These are phyloP conservation scores for Prillingera fragicola DNA, from an alignment of 1,284 basidiomycete genomes.

Conservation along the genomic window DNA sequence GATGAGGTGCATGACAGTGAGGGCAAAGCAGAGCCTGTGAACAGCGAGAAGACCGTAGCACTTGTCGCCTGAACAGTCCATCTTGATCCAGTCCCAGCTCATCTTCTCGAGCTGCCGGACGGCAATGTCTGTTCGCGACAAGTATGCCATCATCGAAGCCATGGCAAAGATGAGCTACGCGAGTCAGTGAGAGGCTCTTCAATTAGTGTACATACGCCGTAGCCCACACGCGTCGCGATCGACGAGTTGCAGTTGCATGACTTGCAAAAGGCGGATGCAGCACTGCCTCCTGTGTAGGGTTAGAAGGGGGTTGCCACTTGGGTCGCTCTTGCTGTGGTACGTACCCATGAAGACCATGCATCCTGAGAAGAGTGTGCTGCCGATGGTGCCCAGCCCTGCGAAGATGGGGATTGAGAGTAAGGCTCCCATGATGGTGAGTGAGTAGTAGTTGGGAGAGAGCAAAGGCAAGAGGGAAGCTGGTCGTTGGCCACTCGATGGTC, in stretches of 20 bases:
- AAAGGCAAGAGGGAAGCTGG: too few relatives aligned
- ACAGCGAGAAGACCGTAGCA: slow-evolving; percentile 98
- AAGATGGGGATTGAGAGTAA: slow-evolving; percentile 81
- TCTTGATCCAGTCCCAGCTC: slow-evolving; percentile 96
- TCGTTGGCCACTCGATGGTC: too few relatives aligned
- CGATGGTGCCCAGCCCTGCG: slow-evolving; percentile 66
- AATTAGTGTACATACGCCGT: slow-evolving; percentile 82
- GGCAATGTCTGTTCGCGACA: slow-evolving; percentile 85
- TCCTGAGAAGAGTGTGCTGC: slow-evolving; percentile 72
- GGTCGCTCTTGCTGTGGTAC: slow-evolving; percentile 51
- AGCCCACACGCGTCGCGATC: slow-evolving; percentile 94
- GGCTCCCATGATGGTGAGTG: slow-evolving; percentile 58
- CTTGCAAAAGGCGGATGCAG: slow-evolving; percentile 95
- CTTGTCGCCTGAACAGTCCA: slow-evolving; percentile 86
- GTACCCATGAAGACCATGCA: slow-evolving; percentile 53
- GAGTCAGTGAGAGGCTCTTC: too few relatives aligned
- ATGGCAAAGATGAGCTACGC: slow-evolving; percentile 84
- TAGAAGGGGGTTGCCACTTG: not conserved
- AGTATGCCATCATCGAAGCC: slow-evolving; percentile 94
- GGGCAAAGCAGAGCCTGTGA: slow-evolving; percentile 93
- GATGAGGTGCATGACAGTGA: slow-evolving; percentile 82
- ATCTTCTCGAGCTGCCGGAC: slow-evolving; percentile 85
- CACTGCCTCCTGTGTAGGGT: slow-evolving; percentile 37
- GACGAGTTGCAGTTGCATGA: slow-evolving; percentile 99
- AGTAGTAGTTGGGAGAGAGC: too few relatives aligned